Base-by-base conservation (phyloP, 2,329 filamentous ascomycete genomes). In the Cladosporium austrohemisphaericum region DNA sequence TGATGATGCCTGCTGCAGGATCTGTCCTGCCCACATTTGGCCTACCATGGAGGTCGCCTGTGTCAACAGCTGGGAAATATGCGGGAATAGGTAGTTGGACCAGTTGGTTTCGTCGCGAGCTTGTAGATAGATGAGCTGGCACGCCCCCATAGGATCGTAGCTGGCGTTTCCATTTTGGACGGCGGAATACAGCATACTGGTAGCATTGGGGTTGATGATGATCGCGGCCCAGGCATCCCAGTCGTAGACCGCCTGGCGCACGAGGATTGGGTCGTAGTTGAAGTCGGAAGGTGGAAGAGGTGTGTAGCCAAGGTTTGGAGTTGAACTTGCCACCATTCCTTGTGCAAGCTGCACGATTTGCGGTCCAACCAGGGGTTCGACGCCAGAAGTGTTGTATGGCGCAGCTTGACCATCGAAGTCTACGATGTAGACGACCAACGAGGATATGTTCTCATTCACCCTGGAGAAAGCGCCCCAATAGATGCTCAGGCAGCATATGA, bases 161-260 rank as follows among this genome's bases (percentile, higher is more conserved):
- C 73, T 76, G 2, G 72, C 57, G 58, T 85, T 83, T 1, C 76
- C 78, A 0, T 64, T 74, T 1, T 66, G 63, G 0, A 84, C 68
- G 0, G 82, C 80, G 14, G 72, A 65, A 45, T 76, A 76, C 1
- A 85, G 70, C 16, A 83, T 67, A 0, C 73, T 66, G 0, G 80
- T 83, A 0, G 83, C 81, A 55, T 85, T 84, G 1, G 80, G 62
- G 52, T 83, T 81, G 55, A 85, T 70, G 49, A 85, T 73, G 38
- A 85, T 73, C 0, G 82, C 81, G 0, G 77, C 80, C 72, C 77
- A 85, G 8, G 74, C 73, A 23, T 80, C 67, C 55, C 75, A 77
- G 48, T 84, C 69, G 60, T 82, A 84, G 1, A 85, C 71, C 3
- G 72, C 76, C 57, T 79, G 74, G 3, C 80, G 74, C 2, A 84